A percentile compares a stretch with the other conserved stretches of the same genome.
These are phyloP conservation scores for Fusarium sp. DNA, from an alignment of 2,329 filamentous ascomycete genomes.

Conservation along the genomic window DNA sequence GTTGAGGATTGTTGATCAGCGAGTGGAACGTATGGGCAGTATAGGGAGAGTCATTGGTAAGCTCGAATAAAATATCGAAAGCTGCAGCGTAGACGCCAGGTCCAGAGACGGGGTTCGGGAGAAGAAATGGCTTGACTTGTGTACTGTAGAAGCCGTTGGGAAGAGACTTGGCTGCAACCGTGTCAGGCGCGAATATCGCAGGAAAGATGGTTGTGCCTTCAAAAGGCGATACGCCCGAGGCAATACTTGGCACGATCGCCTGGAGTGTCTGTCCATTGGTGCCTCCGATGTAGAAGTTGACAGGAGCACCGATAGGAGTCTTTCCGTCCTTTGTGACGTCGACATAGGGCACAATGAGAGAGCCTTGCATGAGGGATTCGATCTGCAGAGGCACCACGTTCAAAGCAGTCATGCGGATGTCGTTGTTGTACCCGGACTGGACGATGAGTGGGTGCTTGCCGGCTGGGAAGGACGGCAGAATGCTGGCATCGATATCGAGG, in stretches of 20 bases:
- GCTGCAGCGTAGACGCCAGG: slow-evolving; percentile 23
- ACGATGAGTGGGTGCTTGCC: slow-evolving; percentile 23
- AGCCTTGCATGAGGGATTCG: slow-evolving; percentile 16
- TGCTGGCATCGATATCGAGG: not conserved
- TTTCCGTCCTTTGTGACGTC: slow-evolving; percentile 20
- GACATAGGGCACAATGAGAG: slow-evolving; percentile 17
- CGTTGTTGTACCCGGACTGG: slow-evolving; percentile 11
- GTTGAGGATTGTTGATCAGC: slow-evolving; percentile 12
- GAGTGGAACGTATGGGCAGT: slow-evolving; percentile 21
- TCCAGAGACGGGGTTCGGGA: slow-evolving; percentile 19
- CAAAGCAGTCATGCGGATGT: slow-evolving; percentile 27
- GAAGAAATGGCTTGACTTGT: slow-evolving; percentile 15
- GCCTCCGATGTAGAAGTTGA: slow-evolving; percentile 21
- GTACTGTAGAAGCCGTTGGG: slow-evolving; percentile 12
- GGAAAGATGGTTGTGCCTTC: slow-evolving; percentile 20
- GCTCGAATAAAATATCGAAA: slow-evolving; percentile 13
- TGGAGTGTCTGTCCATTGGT: slow-evolving; percentile 1
- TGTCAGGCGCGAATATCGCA: slow-evolving; percentile 11
- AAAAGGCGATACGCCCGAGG: slow-evolving; percentile 12
- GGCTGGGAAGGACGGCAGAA: slow-evolving; percentile 21
- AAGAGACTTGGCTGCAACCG: not conserved
- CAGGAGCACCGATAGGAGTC: not conserved
- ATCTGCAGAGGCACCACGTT: slow-evolving; percentile 12
- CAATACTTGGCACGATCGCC: slow-evolving; percentile 13
- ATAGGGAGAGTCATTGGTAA: slow-evolving; percentile 9